Evolutionary conservation across 1,284 basidiomycete species (phyloP), one percentile per base, ranked within the genome.

Genomic region (Ustilago curta): DNA sequence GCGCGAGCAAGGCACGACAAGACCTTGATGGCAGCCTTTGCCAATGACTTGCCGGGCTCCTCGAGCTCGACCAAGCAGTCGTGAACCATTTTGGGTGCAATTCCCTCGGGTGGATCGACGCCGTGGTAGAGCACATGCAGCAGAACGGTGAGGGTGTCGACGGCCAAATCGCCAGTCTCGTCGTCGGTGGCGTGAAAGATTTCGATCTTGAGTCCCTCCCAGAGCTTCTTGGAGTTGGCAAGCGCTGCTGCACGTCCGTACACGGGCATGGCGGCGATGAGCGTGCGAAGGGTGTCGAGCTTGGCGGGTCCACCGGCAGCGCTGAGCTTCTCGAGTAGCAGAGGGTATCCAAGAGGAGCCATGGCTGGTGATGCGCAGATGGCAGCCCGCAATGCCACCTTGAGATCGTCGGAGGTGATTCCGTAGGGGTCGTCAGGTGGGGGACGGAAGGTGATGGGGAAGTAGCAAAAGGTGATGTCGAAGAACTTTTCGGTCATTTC

Each of bases 381-480:
- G 83, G 93, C 94, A 27, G 82, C 85, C 16, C 91, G 88, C 18
- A 99, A 88, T 1, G 91, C 88, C 40, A 86, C 78, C 80, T 92
- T 92, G 37, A 99, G 88, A 81, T 98, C 93, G 45, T 96, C 93
- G 0, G 93, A 88, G 1, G 91, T 93, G 71, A 99, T 97, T 8
- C 93, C 92, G 84, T 96, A 96, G 4, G 95, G 94, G 82, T 98
- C 95, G 78, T 95, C 92, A 0, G 94, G 92, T 7, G 95, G 94
- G 12, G 95, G 94, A 56, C 92, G 90, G 87, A 97, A 99, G 0
- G 94, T 94, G 76, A 99, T 99, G 1, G 97, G 97, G 86, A 98
- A 99, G 86, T 99, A 99, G 86, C 97, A 99, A 85, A 95, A 99
- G 0, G 92, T 93, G 81, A 98, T 91, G 82, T 99, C 94, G 86